Evolutionary conservation across 176 grass and related monocot species (phyloP), one percentile per base, ranked within the genome.

Genomic region (Zizania latifolia): DNA sequence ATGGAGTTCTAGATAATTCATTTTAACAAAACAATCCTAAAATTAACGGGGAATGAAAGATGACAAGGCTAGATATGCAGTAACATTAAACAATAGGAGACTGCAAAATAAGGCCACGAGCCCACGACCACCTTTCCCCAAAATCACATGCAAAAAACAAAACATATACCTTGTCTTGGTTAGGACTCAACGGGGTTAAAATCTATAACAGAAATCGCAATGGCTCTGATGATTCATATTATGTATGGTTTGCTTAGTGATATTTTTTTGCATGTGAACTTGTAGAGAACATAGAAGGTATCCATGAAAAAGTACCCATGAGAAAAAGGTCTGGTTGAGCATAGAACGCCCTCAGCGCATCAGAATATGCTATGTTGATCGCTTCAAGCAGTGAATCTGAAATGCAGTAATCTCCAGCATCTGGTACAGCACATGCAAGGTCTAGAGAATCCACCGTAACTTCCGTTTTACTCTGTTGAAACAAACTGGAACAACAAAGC

Each of bases 291-390:
- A n/a, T n/a, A n/a, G n/a, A n/a, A n/a, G n/a, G 31, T 34, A 35
- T 23, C 15, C 19, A 23, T 12, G 6, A 12, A 17, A 32, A 68
- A 92, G 83, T 62, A n/a, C n/a, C n/a, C n/a, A n/a, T n/a, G n/a
- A n/a, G n/a, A n/a, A n/a, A n/a, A n/a, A 77, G 34, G 70, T 82
- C 54, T 69, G 92, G 87, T 41, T 86, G 86, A 60, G 80, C 83
- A 85, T 19, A 79, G 39, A 91, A 91, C 6, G 80, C 80, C 82
- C 86, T 88, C 63, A 96, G 85, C 62, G 89, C 89, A 68, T 39
- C 50, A 58, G 57, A 24, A 80, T n/a, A n/a, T n/a, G n/a, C n/a
- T 91, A 96, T 29, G 89, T 89, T 77, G 74, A 74, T 40, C 67
- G 64, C 79, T 89, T 81, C 68, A 87, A 86, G 80, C 76, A 71